Conservation (phyloP, 768 basidiomycete genomes). For the Leucocoprinus leucothites region DNA sequence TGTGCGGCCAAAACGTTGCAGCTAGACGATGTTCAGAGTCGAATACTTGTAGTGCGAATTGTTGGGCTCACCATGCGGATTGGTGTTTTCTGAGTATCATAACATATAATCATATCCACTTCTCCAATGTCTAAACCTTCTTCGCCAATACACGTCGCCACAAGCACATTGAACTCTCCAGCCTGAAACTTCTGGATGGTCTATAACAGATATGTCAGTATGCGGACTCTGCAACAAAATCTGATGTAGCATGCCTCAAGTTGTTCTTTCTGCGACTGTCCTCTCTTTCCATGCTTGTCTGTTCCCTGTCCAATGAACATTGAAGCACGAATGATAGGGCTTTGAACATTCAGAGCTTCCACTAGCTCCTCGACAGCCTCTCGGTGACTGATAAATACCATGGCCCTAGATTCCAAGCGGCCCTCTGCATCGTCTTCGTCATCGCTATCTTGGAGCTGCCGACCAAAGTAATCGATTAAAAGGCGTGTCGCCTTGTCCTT, state of each 20-base stretch:
- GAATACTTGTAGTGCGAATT: conserved; percentile 16
- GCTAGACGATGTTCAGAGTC: conserved; percentile 38
- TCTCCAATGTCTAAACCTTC: conserved; percentile 99
- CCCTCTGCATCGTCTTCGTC: conserved; percentile 27
- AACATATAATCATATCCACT: conserved; percentile 93
- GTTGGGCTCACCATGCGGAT: conserved; percentile 79
- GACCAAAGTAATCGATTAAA: conserved; percentile 76
- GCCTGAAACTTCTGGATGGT: conserved; percentile 83
- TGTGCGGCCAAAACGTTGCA: conserved; percentile 94
- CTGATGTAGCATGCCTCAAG: conserved; percentile 57
- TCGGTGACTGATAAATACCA: conserved; percentile 93
- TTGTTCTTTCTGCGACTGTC: conserved; percentile 89
- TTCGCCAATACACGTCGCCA: conserved; percentile 96
- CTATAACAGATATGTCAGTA: conserved; percentile 36
- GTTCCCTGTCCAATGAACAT: conserved; percentile 90
- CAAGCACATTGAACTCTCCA: conserved; percentile 87
- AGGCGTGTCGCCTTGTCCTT: conserved; percentile 80
- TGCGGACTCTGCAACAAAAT: background rate
- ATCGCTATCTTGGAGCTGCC: conserved; percentile 41
- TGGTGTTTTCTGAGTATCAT: conserved; percentile 94
- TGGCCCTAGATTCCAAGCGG: conserved; percentile 67
- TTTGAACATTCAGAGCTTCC: conserved; percentile 67
- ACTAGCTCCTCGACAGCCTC: conserved; percentile 92
- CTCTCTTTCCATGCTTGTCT: conserved; percentile 83
- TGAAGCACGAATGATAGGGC: conserved; percentile 76